Conservation (phyloP, 208 protist genomes). For the Wallacemonas sp. region DNA sequence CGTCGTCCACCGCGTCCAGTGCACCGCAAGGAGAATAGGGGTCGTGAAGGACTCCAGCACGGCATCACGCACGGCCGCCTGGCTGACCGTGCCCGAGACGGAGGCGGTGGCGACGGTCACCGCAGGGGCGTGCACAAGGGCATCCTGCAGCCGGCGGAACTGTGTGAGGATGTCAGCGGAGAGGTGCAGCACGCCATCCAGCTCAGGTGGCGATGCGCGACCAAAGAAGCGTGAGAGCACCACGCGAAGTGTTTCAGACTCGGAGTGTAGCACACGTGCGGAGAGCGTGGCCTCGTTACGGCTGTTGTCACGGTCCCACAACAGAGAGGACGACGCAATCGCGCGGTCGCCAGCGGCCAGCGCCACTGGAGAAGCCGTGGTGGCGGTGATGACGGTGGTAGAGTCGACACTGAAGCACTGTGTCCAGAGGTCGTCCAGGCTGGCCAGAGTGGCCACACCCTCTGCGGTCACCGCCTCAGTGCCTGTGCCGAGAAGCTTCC, state of each 20-base stretch:
- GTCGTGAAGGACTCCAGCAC: constrained; percentile 36
- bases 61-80: constrained; percentile 19
- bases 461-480: neutral
- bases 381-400: no score
- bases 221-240: constrained; percentile 36
- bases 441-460: neutral
- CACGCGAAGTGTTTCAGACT: constrained; percentile 11
- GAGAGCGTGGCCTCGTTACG: constrained; percentile 23
- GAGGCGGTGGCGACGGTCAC: neutral
- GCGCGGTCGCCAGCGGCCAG: neutral
- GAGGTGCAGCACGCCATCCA: constrained; percentile 38
- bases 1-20: constrained; percentile 41
- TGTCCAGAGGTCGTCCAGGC: constrained; percentile 1
- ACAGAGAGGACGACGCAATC: neutral
- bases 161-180: constrained; percentile 26
- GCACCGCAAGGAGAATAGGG: constrained; percentile 30
- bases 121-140: constrained; percentile 24
- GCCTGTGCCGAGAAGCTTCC: neutral
- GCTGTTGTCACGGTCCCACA: neutral
- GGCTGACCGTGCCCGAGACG: neutral
- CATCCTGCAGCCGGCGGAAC: constrained; percentile 13
- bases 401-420: neutral
- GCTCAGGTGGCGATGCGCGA: constrained; percentile 30
- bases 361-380: neutral
- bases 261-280: constrained; percentile 28